phyloP scores from a whole-genome alignment of 2,329 filamentous ascomycete genomes.

The Sclerotinia nivalis region DNA sequence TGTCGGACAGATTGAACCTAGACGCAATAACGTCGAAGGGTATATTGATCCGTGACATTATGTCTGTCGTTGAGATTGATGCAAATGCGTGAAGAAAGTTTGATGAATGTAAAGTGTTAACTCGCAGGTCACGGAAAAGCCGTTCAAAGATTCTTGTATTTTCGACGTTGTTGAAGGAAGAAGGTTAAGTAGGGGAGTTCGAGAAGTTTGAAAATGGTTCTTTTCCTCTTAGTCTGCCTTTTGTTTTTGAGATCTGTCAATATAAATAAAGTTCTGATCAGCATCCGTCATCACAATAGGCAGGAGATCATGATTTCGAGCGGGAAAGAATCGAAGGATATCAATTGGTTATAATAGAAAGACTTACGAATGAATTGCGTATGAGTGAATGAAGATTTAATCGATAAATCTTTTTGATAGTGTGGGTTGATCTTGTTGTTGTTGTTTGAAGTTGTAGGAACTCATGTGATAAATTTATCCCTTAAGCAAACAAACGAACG shows the following conservation, averaged over 20 bases:
- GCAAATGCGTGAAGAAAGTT: conserved; percentile 1
- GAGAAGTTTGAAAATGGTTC: not conserved
- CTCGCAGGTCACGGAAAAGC: not conserved
- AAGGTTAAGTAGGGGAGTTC: not conserved
- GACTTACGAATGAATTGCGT: conserved; percentile 12
- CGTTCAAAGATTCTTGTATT: conserved; percentile 8
- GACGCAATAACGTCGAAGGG: conserved; percentile 90
- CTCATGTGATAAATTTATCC: conserved; percentile 12
- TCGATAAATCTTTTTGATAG: not conserved
- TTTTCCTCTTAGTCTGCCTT: conserved; percentile 1
- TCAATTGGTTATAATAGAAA: not conserved
- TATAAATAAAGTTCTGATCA: conserved; percentile 28
- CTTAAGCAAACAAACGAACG: conserved; percentile 8
- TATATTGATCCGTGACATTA: conserved; percentile 87
- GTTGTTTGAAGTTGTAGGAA: not conserved
- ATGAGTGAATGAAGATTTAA: conserved; percentile 1
- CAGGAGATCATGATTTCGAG: not conserved
- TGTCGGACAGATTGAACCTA: conserved; percentile 80
- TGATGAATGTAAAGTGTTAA: not conserved
- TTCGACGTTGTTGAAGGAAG: not conserved
- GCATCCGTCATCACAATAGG: conserved; percentile 22
- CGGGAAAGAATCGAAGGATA: not conserved
- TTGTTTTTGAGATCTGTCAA: conserved; percentile 34
- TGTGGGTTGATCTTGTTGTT: not conserved
- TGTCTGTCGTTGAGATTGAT: conserved; percentile 5